Evolutionary conservation across 2,329 filamentous ascomycete species (phyloP).

Genomic region (Claviceps fusiformis): DNA sequence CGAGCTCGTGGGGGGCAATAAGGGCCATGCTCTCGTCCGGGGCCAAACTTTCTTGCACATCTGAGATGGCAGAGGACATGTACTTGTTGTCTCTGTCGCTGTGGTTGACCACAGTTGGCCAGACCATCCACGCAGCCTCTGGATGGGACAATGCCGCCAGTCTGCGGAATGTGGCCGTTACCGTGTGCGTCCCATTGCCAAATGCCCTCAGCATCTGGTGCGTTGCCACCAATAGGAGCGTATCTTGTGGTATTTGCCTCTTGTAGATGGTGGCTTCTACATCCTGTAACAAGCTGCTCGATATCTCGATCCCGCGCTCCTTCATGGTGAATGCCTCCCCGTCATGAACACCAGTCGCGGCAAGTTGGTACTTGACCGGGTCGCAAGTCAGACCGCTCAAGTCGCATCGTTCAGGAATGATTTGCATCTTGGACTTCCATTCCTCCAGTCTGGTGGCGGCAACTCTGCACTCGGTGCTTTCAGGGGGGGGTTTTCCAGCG

Average conservation of each 20-base stretch:
- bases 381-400: neutral
- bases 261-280: neutral
- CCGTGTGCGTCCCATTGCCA: neutral
- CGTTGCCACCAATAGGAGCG: neutral
- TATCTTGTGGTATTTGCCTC: neutral
- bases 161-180: neutral
- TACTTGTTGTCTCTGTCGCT: neutral
- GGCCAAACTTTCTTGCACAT: neutral
- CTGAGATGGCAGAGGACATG: neutral
- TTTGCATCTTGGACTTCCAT: neutral
- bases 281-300: neutral
- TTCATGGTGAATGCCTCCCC: neutral
- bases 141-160: neutral
- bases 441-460: neutral
- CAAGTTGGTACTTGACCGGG: neutral
- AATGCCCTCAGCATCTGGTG: conserved; percentile 1
- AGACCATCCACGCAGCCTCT: neutral
- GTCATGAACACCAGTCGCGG: neutral
- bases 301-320: neutral
- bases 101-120: neutral
- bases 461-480: neutral
- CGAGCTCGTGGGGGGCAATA: neutral
- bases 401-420: neutral
- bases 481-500: neutral
- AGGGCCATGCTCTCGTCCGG: neutral